phyloP scores from a whole-genome alignment of 768 basidiomycete species.

The Ramaria sp. region DNA sequence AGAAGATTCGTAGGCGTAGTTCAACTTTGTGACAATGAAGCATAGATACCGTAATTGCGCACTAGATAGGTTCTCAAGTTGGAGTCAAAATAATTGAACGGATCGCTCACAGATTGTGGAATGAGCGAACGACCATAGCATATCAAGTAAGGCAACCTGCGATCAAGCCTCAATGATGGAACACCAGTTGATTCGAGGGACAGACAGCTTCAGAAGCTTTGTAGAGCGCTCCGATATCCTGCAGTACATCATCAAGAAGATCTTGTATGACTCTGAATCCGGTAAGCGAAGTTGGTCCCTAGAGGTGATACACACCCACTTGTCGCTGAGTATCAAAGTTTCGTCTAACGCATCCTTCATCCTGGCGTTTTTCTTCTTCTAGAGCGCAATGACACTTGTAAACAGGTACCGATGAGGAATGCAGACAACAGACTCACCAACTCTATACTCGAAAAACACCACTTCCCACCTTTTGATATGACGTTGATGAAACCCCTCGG shows the following conservation, averaged over 20 bases:
- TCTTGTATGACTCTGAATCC: constrained; percentile 62
- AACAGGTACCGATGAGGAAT: neutral
- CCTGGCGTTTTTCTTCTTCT: constrained; percentile 84
- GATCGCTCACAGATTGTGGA: constrained; percentile 57
- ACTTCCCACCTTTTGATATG: constrained; percentile 54
- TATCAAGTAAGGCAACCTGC: constrained; percentile 80
- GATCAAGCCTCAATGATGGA: neutral
- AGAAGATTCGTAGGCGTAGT: neutral
- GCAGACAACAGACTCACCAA: constrained; percentile 38
- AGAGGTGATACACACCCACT: constrained; percentile 27
- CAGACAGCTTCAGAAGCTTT: constrained; percentile 82
- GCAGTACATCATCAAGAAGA: constrained; percentile 58
- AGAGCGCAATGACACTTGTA: neutral
- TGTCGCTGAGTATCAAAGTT: constrained; percentile 75
- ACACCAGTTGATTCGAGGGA: neutral
- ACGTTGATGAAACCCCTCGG: constrained; percentile 68
- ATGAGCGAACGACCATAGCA: constrained; percentile 85
- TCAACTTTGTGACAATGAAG: neutral
- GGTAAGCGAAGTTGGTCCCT: neutral
- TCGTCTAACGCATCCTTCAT: constrained; percentile 92
- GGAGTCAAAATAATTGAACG: neutral
- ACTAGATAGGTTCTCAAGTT: constrained; percentile 20
- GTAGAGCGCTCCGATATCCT: constrained; percentile 71
- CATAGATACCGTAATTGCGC: constrained; percentile 35
- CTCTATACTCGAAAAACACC: constrained; percentile 71